Conservation (phyloP, 2,329 filamentous ascomycete species). For the Clonostachys rhizophaga region DNA sequence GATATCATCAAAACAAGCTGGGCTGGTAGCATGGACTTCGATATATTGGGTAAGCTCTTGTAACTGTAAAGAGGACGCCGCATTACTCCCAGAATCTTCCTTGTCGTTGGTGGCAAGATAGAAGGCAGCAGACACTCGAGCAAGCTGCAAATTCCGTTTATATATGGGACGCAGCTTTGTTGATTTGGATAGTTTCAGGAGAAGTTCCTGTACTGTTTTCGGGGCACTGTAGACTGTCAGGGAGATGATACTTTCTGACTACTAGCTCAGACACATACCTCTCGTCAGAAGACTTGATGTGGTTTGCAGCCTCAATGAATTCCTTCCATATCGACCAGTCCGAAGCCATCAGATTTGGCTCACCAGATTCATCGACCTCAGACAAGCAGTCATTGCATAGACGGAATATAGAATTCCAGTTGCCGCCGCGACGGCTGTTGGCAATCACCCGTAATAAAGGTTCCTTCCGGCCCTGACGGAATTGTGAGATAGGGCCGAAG, state of each 20-base stretch:
- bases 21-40: slow-evolving; percentile 23
- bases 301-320: slow-evolving; percentile 29
- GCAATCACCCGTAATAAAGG: slow-evolving; percentile 33
- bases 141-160: slow-evolving; percentile 29
- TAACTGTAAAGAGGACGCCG: slow-evolving; percentile 21
- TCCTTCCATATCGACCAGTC: slow-evolving; percentile 36
- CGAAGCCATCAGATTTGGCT: slow-evolving; percentile 35
- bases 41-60: slow-evolving; percentile 28
- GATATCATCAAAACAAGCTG: slow-evolving; percentile 41
- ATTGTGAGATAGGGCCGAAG: slow-evolving; percentile 36
- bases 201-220: slow-evolving; percentile 17
- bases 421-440: slow-evolving; percentile 25
- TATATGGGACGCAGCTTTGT: slow-evolving; percentile 28
- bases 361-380: slow-evolving; percentile 24
- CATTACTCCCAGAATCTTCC: slow-evolving; percentile 16
- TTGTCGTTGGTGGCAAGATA: slow-evolving; percentile 18
- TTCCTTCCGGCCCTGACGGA: slow-evolving; percentile 40
- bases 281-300: slow-evolving; percentile 19
- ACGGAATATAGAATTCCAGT: slow-evolving; percentile 36
- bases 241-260: neutral
- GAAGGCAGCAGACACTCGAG: slow-evolving; percentile 29
- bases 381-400: slow-evolving; percentile 38
- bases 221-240: slow-evolving; percentile 15
- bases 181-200: slow-evolving; percentile 20
- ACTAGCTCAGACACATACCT: slow-evolving; percentile 18